Conservation (phyloP, 2,329 filamentous ascomycete species). For the Fusarium vanettenii region DNA sequence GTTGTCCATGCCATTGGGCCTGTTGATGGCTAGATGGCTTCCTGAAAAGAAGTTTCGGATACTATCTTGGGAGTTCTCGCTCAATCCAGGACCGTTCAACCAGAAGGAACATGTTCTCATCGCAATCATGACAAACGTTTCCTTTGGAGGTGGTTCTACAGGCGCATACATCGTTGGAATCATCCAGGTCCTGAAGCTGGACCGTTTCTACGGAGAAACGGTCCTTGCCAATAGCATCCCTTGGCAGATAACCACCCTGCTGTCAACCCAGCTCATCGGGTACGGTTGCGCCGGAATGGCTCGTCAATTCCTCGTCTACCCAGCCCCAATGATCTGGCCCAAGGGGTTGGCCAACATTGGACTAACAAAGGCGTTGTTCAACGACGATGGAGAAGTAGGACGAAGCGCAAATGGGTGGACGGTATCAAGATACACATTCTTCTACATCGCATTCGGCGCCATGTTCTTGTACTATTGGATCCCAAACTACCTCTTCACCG, state of each 20-base stretch:
- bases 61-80: slow-evolving; percentile 41
- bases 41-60: slow-evolving; percentile 12
- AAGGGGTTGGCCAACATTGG: slow-evolving; percentile 59
- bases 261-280: slow-evolving; percentile 63
- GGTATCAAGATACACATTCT: slow-evolving; percentile 53
- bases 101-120: slow-evolving; percentile 67
- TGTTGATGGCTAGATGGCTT: slow-evolving; percentile 45
- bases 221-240: slow-evolving; percentile 47
- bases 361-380: slow-evolving; percentile 47
- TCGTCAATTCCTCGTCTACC: slow-evolving; percentile 61
- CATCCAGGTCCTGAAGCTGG: slow-evolving; percentile 58
- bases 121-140: slow-evolving; percentile 67
- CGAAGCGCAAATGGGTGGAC: slow-evolving; percentile 38
- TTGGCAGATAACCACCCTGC: slow-evolving; percentile 59
- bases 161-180: slow-evolving; percentile 59
- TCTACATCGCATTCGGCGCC: slow-evolving; percentile 52
- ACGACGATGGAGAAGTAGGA: slow-evolving; percentile 31
- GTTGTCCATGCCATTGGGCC: slow-evolving; percentile 52
- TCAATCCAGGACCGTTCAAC: slow-evolving; percentile 63
- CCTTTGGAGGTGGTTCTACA: slow-evolving; percentile 45
- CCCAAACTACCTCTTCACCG: slow-evolving; percentile 61
- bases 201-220: slow-evolving; percentile 58
- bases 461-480: slow-evolving; percentile 66
- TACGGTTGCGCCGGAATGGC: slow-evolving; percentile 62
- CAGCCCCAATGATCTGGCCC: slow-evolving; percentile 63